These are phyloP conservation scores for Ophiocytium majus DNA, from an alignment of 352 stramenopile species.

Conservation along the genomic window DNA sequence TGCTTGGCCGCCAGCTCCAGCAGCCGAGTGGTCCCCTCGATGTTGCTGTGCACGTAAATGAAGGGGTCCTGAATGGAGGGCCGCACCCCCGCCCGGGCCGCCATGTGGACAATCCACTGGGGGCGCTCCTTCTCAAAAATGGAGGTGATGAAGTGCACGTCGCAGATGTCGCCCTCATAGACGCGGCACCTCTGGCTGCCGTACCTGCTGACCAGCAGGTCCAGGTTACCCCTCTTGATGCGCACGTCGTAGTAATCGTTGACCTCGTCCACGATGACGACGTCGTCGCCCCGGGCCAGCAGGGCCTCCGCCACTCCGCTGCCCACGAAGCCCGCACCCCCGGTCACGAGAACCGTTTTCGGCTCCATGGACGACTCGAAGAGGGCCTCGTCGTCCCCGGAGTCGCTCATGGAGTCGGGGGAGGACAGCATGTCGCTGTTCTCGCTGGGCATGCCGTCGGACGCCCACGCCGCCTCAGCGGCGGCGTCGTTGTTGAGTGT, in stretches of 20 bases:
- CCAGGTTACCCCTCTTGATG: constrained; percentile 92
- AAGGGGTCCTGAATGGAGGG: constrained; percentile 95
- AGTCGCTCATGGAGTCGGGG: not conserved
- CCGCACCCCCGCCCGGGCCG: constrained; percentile 89
- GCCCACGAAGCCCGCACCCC: constrained; percentile 92
- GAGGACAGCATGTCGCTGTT: not conserved
- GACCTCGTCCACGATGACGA: constrained; percentile 95
- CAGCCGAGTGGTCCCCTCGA: constrained; percentile 85
- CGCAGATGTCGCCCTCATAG: constrained; percentile 87
- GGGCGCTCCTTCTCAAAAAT: constrained; percentile 36
- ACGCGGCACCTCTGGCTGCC: constrained; percentile 66
- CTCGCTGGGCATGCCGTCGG: not conserved
- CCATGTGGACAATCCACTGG: constrained; percentile 75
- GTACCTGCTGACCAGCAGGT: constrained; percentile 65
- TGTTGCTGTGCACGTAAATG: constrained; percentile 96
- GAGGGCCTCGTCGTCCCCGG: not conserved
- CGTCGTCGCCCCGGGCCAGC: constrained; percentile 76
- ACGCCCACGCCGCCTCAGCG: not conserved
- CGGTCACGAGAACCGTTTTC: constrained; percentile 83
- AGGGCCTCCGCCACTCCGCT: constrained; percentile 86
- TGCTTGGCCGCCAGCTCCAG: constrained; percentile 85
- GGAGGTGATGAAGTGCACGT: constrained; percentile 74
- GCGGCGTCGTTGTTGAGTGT: not conserved
- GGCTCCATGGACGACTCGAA: constrained; percentile 20
- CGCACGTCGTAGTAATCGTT: constrained; percentile 98